Conservation (phyloP, 805 yeast genomes). For the Spathaspora passalidarum region DNA sequence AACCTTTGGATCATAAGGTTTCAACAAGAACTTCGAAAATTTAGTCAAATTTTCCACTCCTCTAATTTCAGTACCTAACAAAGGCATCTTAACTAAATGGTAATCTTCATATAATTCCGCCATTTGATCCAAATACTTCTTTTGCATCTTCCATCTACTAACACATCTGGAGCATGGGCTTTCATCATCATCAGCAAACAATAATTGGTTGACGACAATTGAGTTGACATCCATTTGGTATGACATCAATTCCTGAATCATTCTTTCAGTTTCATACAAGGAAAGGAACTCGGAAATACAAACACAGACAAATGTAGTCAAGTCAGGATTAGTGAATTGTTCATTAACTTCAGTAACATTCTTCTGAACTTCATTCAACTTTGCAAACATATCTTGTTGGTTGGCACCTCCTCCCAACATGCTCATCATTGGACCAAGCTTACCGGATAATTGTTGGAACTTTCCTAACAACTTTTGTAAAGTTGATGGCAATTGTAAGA, state of each 20-base stretch:
- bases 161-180: constrained; percentile 83
- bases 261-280: constrained; percentile 93
- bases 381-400: constrained; percentile 68
- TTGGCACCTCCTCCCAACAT: constrained; percentile 69
- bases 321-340: constrained; percentile 93
- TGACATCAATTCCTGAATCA: constrained; percentile 92
- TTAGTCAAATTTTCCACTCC: constrained; percentile 82
- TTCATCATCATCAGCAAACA: constrained; percentile 78
- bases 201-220: constrained; percentile 89
- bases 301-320: constrained; percentile 94
- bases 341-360: constrained; percentile 85
- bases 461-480: constrained; percentile 83
- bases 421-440: constrained; percentile 87
- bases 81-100: constrained; percentile 93
- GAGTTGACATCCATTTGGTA: constrained; percentile 96
- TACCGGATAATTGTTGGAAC: constrained; percentile 80
- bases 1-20: constrained; percentile 70
- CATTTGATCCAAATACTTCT: constrained; percentile 91
- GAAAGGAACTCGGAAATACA: constrained; percentile 97
- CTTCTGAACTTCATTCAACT: constrained; percentile 75
- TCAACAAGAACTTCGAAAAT: constrained; percentile 77
- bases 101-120: constrained; percentile 95
- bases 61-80: constrained; percentile 91
- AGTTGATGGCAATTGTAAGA: constrained; percentile 91
- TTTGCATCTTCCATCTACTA: constrained; percentile 94